These are phyloP conservation scores for Stagonosporopsis rhizophila DNA, from an alignment of 2,329 filamentous ascomycete genomes.

Conservation along the genomic window DNA sequence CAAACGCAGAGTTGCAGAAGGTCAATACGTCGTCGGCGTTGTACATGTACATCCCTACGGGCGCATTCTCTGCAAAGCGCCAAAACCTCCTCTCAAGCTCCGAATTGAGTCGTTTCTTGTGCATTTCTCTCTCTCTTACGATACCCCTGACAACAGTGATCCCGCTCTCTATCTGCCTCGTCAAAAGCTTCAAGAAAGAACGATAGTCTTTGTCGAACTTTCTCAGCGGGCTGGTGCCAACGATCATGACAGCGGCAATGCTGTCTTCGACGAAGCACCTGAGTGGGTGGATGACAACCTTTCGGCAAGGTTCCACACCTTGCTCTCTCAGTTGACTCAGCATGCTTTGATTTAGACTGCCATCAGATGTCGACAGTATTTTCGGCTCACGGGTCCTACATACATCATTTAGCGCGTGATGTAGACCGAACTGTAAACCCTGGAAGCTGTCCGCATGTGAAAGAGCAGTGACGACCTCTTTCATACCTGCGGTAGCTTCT, in stretches of 20 bases:
- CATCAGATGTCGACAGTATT: slow-evolving; percentile 1
- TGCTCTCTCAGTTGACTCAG: slow-evolving; percentile 66
- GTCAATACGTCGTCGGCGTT: slow-evolving; percentile 71
- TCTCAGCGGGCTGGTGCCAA: slow-evolving; percentile 77
- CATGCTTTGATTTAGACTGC: background rate
- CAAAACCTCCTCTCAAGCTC: slow-evolving; percentile 79
- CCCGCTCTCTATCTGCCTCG: slow-evolving; percentile 72
- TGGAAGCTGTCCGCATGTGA: background rate
- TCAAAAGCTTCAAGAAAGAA: slow-evolving; percentile 75
- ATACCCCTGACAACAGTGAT: slow-evolving; percentile 76
- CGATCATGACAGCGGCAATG: slow-evolving; percentile 76
- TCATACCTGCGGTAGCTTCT: slow-evolving; percentile 10
- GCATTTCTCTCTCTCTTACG: slow-evolving; percentile 80
- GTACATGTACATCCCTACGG: slow-evolving; percentile 83
- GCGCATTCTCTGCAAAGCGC: slow-evolving; percentile 81
- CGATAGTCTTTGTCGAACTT: slow-evolving; percentile 81
- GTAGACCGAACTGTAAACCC: background rate
- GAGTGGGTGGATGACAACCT: slow-evolving; percentile 77
- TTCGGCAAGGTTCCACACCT: slow-evolving; percentile 74
- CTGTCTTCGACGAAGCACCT: slow-evolving; percentile 75
- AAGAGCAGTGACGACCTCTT: background rate
- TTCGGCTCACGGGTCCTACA: background rate
- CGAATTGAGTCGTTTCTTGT: slow-evolving; percentile 73
- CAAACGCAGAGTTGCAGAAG: slow-evolving; percentile 79
- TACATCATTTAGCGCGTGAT: background rate